A percentile compares a stretch with the other conserved stretches of the same genome.
Conservation (phyloP, 495 filamentous ascomycete genomes). For the Aspergillus ostianus region DNA sequence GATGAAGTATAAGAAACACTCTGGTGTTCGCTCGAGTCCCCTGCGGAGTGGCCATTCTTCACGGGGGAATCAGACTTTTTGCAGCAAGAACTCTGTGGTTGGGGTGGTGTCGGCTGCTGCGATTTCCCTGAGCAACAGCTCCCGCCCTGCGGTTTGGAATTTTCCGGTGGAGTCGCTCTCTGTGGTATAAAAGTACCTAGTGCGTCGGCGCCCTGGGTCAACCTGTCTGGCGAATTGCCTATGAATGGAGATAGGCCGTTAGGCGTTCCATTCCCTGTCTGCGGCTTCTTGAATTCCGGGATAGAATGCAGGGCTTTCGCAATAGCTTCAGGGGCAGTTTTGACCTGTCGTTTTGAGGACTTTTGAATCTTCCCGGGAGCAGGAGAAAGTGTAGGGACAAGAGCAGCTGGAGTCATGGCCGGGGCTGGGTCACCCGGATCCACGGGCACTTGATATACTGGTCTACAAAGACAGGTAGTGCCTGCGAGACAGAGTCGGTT, state of each 20-base stretch:
- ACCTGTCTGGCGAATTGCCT: not conserved
- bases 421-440: constrained; percentile 17
- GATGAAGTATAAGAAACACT: constrained; percentile 4
- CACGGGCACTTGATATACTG: constrained; percentile 39
- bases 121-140: constrained; percentile 35
- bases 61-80: constrained; percentile 17
- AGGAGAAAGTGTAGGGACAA: constrained; percentile 18
- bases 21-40: not conserved
- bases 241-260: constrained; percentile 13
- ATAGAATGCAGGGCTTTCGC: constrained; percentile 28
- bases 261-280: constrained; percentile 20
- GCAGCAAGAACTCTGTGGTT: constrained; percentile 35
- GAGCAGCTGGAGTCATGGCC: constrained; percentile 11
- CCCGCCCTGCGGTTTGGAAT: constrained; percentile 10
- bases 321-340: constrained; percentile 26
- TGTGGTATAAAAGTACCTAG: not conserved
- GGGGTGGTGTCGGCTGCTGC: constrained; percentile 14
- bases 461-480: constrained; percentile 40
- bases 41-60: constrained; percentile 1
- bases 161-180: not conserved
- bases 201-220: not conserved
- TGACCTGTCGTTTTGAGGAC: constrained; percentile 23
- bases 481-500: constrained; percentile 21
- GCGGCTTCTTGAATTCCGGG: constrained; percentile 17
- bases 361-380: constrained; percentile 31